Base-by-base conservation (phyloP, 2,329 filamentous ascomycete genomes). In the Alternaria sp. region DNA sequence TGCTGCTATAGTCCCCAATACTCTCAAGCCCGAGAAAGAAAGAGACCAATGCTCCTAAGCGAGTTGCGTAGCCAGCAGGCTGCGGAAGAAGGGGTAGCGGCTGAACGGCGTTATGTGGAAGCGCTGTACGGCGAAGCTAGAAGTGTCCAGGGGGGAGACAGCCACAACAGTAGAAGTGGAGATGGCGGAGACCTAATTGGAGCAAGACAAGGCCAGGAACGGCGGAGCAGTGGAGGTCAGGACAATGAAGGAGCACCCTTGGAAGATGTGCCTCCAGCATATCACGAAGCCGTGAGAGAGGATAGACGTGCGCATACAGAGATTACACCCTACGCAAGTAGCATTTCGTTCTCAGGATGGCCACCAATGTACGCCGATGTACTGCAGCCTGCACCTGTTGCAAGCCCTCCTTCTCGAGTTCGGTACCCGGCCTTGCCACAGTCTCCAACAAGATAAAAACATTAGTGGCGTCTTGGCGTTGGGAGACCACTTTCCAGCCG, bases 201-300 rank as follows among this genome's bases (percentile, higher is more conserved):
- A 40, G 36, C 36, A 40, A 40, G 36, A 40, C 36, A 17, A 40
- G n/a, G 3, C n/a, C n/a, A 40, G 36, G 36, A 2, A 40, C 2
- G 9, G 36, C 36, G 15, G 36, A 4, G 19, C 26, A 9, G 15
- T 28, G 26, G 26, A 19, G 21, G 13, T 10, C 23, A 36, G 40
- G 12, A 51, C 10, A 19, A 8, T 7, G 32, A 26, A 21, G 54
- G 49, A 32, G 11, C n/a, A 46, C 11, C 15, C 40, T 25, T 17
- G 17, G 36, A 46, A 11, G 36, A 46, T 19, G n/a, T 57, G 17
- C 63, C 43, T 6, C 63, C 60, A 5, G 26, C 52, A 28, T 64
- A 64, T 44, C 47, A 64, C 17, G 61, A 66, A 17, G 47, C 47
- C 4, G 46, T 57, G 21, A 45, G 40, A 15, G 47, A 58, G 17